Percentiles rank a stretch among this genome's conserved stretches.
phyloP scores from a whole-genome alignment of 805 yeast species.

The Wickerhamomyces canadensis region DNA sequence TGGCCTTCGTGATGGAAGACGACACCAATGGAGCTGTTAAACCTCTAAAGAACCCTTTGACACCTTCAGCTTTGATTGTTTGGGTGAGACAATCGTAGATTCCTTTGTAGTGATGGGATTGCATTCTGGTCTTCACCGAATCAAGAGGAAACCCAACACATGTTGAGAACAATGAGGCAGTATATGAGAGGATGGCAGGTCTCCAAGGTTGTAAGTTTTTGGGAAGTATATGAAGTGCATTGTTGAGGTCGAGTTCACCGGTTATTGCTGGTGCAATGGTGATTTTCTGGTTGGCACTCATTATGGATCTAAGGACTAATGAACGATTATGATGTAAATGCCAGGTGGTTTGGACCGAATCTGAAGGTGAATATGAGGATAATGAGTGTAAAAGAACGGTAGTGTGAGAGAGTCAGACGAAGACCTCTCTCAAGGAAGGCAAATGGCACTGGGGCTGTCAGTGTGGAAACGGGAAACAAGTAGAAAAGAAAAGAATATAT shows the following conservation, averaged over 20 bases:
- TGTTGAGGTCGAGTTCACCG: conserved; percentile 40
- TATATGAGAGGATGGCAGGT: conserved; percentile 55
- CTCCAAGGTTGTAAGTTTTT: conserved; percentile 43
- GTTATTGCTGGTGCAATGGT: conserved; percentile 48
- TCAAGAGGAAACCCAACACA: conserved; percentile 80
- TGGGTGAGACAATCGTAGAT: conserved; percentile 51
- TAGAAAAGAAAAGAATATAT: too few relatives aligned
- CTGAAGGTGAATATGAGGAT: too few relatives aligned
- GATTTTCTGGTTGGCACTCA: conserved; percentile 11
- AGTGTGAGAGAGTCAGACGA: too few relatives aligned
- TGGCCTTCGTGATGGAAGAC: conserved; percentile 57
- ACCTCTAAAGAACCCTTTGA: conserved; percentile 70
- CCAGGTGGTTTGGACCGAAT: too few relatives aligned
- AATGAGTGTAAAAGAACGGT: not conserved
- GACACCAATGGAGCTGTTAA: conserved; percentile 67
- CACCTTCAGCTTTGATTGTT: conserved; percentile 58
- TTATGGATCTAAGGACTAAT: too few relatives aligned
- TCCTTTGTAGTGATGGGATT: conserved; percentile 60
- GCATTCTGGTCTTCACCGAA: conserved; percentile 83
- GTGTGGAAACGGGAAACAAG: too few relatives aligned
- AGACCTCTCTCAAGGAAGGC: too few relatives aligned
- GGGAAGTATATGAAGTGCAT: conserved; percentile 48
- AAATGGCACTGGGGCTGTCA: too few relatives aligned
- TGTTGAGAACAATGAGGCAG: conserved; percentile 58
- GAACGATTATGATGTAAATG: too few relatives aligned